These are phyloP conservation scores for Alternaria triticina DNA, from an alignment of 2,329 filamentous ascomycete species.

Conservation along the genomic window DNA sequence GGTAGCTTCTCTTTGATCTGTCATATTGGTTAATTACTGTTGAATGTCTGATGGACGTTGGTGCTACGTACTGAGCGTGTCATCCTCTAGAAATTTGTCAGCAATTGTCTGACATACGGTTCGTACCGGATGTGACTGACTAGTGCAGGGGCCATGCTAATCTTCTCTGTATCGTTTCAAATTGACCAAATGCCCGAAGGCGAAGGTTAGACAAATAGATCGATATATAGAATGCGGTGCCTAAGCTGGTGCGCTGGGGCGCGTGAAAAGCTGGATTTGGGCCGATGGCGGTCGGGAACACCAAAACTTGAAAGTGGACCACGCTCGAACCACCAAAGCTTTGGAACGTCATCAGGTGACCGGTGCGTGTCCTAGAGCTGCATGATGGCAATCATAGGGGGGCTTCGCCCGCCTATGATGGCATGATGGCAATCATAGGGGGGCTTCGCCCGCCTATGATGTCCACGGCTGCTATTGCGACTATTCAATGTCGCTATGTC, in stretches of 20 bases:
- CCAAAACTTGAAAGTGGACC: not conserved
- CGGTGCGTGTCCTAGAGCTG: not conserved
- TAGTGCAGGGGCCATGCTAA: slow-evolving; percentile 71
- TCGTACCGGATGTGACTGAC: too few relatives aligned
- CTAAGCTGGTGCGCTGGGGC: fast-evolving
- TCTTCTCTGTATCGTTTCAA: slow-evolving; percentile 48
- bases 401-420: not conserved
- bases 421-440: too few relatives aligned
- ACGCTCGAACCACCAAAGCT: not conserved
- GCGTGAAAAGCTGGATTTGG: not conserved
- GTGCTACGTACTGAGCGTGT: too few relatives aligned
- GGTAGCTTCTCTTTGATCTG: too few relatives aligned
- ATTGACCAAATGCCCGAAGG: slow-evolving; percentile 35
- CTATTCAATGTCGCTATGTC: not conserved
- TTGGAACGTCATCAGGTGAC: not conserved
- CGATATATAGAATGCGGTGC: not conserved
- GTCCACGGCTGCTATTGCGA: too few relatives aligned
- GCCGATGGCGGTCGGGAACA: not conserved
- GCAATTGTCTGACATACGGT: too few relatives aligned
- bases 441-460: not conserved
- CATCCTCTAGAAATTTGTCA: too few relatives aligned
- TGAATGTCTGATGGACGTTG: too few relatives aligned
- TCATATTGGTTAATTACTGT: too few relatives aligned
- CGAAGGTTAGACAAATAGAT: not conserved
- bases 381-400: not conserved